These are phyloP conservation scores for Citrus reticulata DNA, from an alignment of 345 rosid genomes.

Conservation along the genomic window DNA sequence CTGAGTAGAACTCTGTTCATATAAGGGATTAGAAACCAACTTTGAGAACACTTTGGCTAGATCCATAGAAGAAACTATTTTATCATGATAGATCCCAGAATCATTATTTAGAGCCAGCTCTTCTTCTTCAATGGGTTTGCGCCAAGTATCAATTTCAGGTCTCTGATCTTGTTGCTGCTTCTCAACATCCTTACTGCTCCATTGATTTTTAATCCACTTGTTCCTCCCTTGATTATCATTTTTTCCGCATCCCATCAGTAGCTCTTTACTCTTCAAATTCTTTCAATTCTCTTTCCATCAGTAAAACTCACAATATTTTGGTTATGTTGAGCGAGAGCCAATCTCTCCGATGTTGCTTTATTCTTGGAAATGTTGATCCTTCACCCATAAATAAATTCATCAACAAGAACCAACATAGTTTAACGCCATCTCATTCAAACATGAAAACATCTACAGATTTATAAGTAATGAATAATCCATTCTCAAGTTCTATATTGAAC, in stretches of 20 bases:
- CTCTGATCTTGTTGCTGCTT: slow-evolving; percentile 6
- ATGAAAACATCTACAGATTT: background rate
- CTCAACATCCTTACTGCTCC: slow-evolving; percentile 6
- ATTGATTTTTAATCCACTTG: slow-evolving; percentile 16
- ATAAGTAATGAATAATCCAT: background rate
- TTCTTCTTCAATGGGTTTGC: slow-evolving; percentile 15
- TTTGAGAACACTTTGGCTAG: slow-evolving; percentile 26
- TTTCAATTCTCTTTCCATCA: slow-evolving; percentile 2
- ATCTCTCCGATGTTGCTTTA: slow-evolving; percentile 5
- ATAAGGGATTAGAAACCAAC: slow-evolving; percentile 13
- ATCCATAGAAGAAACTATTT: slow-evolving; percentile 24
- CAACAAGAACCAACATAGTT: background rate
- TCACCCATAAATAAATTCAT: background rate
- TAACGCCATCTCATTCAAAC: background rate
- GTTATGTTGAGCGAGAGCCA: background rate
- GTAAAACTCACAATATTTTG: slow-evolving; percentile 3
- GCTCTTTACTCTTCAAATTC: slow-evolving; percentile 17
- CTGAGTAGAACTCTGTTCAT: background rate
- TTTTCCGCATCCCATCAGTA: slow-evolving; percentile 1
- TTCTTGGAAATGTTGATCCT: slow-evolving; percentile 20
- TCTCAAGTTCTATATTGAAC: background rate
- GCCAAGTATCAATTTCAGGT: slow-evolving; percentile 21
- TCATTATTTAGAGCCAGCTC: slow-evolving; percentile 1
- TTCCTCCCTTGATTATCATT: slow-evolving; percentile 12
- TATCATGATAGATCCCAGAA: slow-evolving; percentile 4